Conservation (phyloP, 1,284 basidiomycete genomes). For the Leucoagaricus sp. region DNA sequence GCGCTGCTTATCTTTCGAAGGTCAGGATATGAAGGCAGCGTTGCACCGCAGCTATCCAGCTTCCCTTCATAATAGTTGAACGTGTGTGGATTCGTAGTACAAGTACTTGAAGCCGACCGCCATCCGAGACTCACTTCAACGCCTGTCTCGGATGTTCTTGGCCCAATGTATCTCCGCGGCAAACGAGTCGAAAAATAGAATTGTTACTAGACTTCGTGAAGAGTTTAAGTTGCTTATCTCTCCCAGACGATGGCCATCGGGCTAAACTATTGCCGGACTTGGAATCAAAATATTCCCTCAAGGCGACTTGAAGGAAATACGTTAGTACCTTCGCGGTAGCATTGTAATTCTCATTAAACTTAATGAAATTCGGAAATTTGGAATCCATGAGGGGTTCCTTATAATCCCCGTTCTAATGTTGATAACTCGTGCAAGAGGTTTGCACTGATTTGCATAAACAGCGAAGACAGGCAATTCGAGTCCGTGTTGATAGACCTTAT, state of each 20-base stretch:
- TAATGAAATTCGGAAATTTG: no score
- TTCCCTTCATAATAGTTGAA: not conserved
- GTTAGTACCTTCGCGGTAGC: not conserved
- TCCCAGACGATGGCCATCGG: not conserved
- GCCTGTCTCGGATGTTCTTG: not conserved
- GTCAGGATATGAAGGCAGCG: not conserved
- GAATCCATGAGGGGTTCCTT: no score
- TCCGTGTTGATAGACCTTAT: no score
- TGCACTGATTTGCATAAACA: no score
- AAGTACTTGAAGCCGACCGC: not conserved
- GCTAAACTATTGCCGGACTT: not conserved
- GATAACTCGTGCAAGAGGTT: no score
- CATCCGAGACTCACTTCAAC: not conserved
- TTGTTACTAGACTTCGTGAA: not conserved
- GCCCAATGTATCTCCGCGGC: slow-evolving; percentile 4
- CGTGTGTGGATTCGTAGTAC: not conserved
- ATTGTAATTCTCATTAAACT: not conserved
- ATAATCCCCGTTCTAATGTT: no score
- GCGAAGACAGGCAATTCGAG: no score
- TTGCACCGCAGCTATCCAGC: not conserved
- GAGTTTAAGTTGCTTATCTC: not conserved
- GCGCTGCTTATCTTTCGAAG: not conserved
- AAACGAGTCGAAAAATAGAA: not conserved
- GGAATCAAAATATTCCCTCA: not conserved
- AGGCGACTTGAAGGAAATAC: not conserved